Conservation (phyloP, 306 rosid genomes). For the Medicago ruthenica region DNA sequence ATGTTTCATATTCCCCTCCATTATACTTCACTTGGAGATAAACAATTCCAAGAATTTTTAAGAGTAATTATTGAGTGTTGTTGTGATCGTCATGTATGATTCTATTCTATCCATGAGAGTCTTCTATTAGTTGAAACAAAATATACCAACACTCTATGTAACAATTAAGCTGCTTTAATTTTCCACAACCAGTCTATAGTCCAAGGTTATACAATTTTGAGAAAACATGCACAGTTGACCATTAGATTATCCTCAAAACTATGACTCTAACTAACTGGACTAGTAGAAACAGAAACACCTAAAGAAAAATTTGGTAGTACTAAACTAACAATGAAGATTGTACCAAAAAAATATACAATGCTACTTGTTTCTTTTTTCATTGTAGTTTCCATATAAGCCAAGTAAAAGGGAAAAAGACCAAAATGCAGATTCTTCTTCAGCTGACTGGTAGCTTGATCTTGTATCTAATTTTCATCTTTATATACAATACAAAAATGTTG, state of each 20-base stretch:
- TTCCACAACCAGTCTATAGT: not conserved
- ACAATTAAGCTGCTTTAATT: not conserved
- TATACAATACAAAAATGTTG: constrained; percentile 31
- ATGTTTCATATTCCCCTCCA: not conserved
- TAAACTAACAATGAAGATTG: not conserved
- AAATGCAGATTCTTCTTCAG: constrained; percentile 9
- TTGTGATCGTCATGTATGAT: not conserved
- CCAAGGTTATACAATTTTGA: not conserved
- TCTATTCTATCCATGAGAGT: not conserved
- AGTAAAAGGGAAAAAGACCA: not conserved
- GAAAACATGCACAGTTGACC: not conserved
- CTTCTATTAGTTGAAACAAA: not conserved
- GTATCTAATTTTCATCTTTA: constrained; percentile 36
- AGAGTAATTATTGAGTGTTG: not conserved
- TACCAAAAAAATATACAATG: not conserved
- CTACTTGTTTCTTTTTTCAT: not conserved
- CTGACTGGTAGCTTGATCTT: constrained; percentile 66
- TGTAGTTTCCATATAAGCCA: not conserved
- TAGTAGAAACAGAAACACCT: not conserved
- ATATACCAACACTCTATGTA: not conserved
- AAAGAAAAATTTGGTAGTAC: not conserved
- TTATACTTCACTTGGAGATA: not conserved
- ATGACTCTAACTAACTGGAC: not conserved
- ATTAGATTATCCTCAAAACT: not conserved
- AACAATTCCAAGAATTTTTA: not conserved